These are phyloP conservation scores for Lactarius trivialis DNA, from an alignment of 768 basidiomycete genomes.

Conservation along the genomic window DNA sequence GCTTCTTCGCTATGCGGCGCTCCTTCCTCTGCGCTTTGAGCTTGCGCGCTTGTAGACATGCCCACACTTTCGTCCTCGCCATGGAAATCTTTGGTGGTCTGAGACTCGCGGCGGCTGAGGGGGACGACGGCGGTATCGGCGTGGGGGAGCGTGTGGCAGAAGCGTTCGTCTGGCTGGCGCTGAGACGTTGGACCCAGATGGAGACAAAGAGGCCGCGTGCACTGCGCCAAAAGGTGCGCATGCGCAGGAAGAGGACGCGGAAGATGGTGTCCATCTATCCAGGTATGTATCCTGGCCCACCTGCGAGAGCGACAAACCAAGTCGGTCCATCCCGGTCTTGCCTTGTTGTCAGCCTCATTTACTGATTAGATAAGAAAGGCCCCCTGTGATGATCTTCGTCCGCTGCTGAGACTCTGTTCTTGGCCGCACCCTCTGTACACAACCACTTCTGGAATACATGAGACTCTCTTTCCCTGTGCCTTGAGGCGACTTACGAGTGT, in stretches of 20 bases:
- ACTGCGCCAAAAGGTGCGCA: constrained; percentile 14
- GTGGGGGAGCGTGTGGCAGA: background rate
- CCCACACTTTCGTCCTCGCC: constrained; percentile 8
- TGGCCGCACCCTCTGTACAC: background rate
- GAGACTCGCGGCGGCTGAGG: background rate
- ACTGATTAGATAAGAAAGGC: background rate
- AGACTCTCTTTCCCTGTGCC: background rate
- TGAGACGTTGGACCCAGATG: background rate
- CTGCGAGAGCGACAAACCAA: background rate
- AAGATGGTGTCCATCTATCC: constrained; percentile 9
- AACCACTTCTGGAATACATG: background rate
- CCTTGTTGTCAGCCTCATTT: background rate
- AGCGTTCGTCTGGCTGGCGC: background rate
- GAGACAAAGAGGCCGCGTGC: constrained; percentile 15
- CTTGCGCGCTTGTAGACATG: background rate
- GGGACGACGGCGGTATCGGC: background rate
- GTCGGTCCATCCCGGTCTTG: background rate
- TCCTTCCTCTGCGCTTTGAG: constrained; percentile 7
- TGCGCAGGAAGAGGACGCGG: constrained; percentile 8
- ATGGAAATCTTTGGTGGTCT: background rate
- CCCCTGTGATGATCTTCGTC: background rate
- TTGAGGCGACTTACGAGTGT: background rate
- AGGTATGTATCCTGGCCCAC: background rate
- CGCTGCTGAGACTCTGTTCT: background rate
- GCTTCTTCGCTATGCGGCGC: constrained; percentile 2